These are phyloP conservation scores for Hymenoscyphus fructigenus DNA, from an alignment of 2,329 filamentous ascomycete species.

Conservation along the genomic window DNA sequence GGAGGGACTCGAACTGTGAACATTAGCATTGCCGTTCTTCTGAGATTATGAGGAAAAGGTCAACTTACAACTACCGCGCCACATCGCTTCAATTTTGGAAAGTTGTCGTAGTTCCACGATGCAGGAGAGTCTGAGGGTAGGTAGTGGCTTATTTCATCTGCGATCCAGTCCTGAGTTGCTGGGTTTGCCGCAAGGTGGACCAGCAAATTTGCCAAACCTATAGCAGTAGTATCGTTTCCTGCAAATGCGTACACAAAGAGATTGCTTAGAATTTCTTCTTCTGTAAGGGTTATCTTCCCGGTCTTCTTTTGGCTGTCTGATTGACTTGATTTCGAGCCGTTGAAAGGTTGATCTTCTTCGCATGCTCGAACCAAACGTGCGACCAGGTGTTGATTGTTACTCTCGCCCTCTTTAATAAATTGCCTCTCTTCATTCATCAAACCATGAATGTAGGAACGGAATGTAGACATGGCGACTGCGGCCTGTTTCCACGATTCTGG, in stretches of 20 bases:
- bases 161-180: constrained; percentile 60
- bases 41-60: neutral
- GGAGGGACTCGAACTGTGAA: constrained; percentile 44
- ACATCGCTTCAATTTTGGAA: constrained; percentile 8
- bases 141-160: constrained; percentile 53
- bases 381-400: neutral
- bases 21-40: neutral
- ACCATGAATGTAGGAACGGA: neutral
- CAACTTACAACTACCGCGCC: neutral
- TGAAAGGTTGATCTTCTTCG: neutral
- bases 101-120: neutral
- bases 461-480: neutral
- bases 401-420: neutral
- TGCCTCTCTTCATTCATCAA: neutral
- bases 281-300: neutral
- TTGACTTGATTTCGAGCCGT: neutral
- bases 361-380: neutral
- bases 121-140: neutral
- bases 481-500: neutral
- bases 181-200: constrained; percentile 66
- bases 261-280: constrained; percentile 57
- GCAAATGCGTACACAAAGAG: constrained; percentile 66
- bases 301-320: neutral
- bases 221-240: constrained; percentile 76
- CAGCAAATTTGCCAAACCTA: constrained; percentile 67